Evolutionary conservation across 129 eudicot species (phyloP).

Genomic region (Helianthus tuberosus): DNA sequence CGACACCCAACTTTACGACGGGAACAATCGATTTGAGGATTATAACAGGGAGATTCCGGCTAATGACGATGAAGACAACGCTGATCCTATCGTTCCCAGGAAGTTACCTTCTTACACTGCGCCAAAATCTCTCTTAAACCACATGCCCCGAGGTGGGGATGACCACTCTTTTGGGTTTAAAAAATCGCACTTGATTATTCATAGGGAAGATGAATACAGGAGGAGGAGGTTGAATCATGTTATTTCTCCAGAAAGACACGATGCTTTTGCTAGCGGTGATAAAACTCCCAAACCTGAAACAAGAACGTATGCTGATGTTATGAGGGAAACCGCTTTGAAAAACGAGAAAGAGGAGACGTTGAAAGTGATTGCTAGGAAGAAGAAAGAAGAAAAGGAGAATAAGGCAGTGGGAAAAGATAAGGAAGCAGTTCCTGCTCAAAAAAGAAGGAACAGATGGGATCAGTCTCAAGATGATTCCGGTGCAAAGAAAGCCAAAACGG

Average conservation of each 20-base stretch:
- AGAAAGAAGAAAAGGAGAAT: conserved; percentile 73
- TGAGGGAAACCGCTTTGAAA: conserved; percentile 87
- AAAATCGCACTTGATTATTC: conserved; percentile 60
- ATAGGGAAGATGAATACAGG: conserved; percentile 82
- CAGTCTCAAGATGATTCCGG: conserved; percentile 65
- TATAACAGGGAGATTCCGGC: conserved; percentile 73
- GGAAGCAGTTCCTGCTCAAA: conserved; percentile 56
- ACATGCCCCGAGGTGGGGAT: conserved; percentile 56
- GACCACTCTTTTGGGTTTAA: conserved; percentile 55
- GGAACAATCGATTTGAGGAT: too few species aligned
- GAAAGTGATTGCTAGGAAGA: conserved; percentile 73
- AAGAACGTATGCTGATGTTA: conserved; percentile 90
- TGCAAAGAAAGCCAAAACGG: conserved; percentile 66
- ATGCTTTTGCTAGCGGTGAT: conserved; percentile 86
- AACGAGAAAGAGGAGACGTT: conserved; percentile 76
- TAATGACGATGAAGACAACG: conserved; percentile 74
- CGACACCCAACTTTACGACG: conserved; percentile 79
- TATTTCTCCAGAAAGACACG: conserved; percentile 85
- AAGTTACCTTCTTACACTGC: conserved; percentile 82
- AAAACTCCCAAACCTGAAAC: conserved; percentile 84
- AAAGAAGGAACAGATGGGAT: conserved; percentile 97
- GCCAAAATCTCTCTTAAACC: conserved; percentile 64
- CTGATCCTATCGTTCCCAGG: conserved; percentile 58
- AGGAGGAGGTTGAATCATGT: conserved; percentile 79
- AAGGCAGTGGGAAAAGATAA: conserved; percentile 50